These are phyloP conservation scores for Inga leiocalycina DNA, from an alignment of 306 rosid genomes.

Conservation along the genomic window DNA sequence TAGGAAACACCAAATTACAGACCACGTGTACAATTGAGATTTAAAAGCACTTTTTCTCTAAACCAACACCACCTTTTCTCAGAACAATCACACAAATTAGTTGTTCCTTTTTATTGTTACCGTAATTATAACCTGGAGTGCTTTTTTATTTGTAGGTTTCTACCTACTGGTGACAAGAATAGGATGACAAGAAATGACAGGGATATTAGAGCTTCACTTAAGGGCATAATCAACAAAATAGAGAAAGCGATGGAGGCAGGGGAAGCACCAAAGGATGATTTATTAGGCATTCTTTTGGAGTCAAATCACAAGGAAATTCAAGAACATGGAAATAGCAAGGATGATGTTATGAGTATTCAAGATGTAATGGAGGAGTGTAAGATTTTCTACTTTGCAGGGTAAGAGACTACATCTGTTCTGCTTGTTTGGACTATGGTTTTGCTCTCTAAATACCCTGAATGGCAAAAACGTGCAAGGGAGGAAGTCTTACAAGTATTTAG, in stretches of 20 bases:
- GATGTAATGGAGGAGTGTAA: conserved; percentile 51
- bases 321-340: conserved; percentile 44
- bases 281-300: conserved; percentile 47
- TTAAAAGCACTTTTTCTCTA: too few species aligned
- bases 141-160: conserved; percentile 33
- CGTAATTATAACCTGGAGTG: neutral
- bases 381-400: conserved; percentile 59
- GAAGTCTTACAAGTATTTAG: conserved; percentile 56
- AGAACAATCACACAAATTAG: neutral
- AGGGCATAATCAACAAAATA: conserved; percentile 36
- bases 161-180: conserved; percentile 32
- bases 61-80: neutral
- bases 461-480: conserved; percentile 63
- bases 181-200: conserved; percentile 35
- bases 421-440: conserved; percentile 60
- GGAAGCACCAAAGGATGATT: conserved; percentile 35
- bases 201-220: conserved; percentile 28
- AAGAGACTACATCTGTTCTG: conserved; percentile 55
- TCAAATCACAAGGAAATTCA: conserved; percentile 47
- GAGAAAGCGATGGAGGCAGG: conserved; percentile 37
- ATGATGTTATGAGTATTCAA: conserved; percentile 44
- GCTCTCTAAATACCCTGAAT: conserved; percentile 39
- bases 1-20: neutral
- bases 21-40: neutral
- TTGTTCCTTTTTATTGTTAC: neutral